Evolutionary conservation across 768 basidiomycete species (phyloP), one percentile per base, ranked within the genome.

Genomic region (Leccinum boreale): DNA sequence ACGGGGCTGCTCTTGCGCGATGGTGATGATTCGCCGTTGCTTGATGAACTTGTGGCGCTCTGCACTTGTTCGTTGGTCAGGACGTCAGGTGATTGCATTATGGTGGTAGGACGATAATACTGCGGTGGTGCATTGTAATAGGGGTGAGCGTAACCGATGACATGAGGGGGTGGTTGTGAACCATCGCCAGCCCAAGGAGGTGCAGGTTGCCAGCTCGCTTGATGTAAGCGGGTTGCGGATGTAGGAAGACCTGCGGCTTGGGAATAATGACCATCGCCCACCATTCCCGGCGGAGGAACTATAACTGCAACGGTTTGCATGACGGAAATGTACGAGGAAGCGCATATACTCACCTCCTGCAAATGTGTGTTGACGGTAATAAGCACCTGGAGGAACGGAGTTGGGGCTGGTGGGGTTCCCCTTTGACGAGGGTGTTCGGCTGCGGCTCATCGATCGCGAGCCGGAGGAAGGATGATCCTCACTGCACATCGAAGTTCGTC

Each of bases 311-410:
- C 58, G 23, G 61, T 33, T 60, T 52, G 33, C 48, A 52, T 61
- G 48, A 66, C 35, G 4, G 10, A 42, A 35, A 12, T 33, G 4
- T 14, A 24, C 3, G 7, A 48, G 4, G 53, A 52, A 49, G 56
- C 15, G 42, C 54, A 66, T 48, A 52, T n/a, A 61, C 70, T 49
- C 59, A 72, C 70, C 65, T 77, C 83, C 75, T 51, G 76, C 66
- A 19, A 74, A 79, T 52, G 85, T 85, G 60, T 88, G 86, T 65
- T 81, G 81, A 35, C 85, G 81, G 67, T 89, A 89, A 69, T 89
- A 87, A n/a, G 72, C 70, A 1, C 67, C 62, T 10, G 73, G 73
- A 49, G 65, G 74, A 4, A 78, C 75, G 31, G 74, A 63, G 17
- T 64, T 57, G 19, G 75, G 72, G 56, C 60, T 68, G 33, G 56